These are phyloP conservation scores for Cladosporium phlei DNA, from an alignment of 2,329 filamentous ascomycete genomes.

Conservation along the genomic window DNA sequence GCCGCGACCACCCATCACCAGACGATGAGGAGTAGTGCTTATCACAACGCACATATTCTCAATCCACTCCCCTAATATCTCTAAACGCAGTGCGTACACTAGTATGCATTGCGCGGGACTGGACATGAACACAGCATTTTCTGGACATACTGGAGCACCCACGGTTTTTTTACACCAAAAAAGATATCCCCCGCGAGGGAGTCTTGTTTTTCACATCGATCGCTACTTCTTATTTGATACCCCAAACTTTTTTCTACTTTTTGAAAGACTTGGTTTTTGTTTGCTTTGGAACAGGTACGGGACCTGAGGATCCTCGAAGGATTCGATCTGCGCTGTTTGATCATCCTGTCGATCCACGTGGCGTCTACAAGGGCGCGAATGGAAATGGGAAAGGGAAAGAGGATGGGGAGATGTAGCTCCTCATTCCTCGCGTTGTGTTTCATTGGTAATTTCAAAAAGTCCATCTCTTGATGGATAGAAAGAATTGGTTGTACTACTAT, in stretches of 20 bases:
- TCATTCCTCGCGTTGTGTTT: too few species aligned
- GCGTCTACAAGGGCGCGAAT: slow-evolving; percentile 6
- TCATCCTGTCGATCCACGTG: slow-evolving; percentile 4
- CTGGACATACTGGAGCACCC: background rate
- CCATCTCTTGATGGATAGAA: too few species aligned
- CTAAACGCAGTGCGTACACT: background rate
- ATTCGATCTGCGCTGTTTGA: background rate
- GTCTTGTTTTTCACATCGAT: slow-evolving; percentile 29
- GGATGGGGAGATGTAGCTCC: too few species aligned
- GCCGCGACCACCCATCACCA: slow-evolving; percentile 42
- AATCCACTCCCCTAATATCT: slow-evolving; percentile 2
- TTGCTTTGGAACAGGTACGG: slow-evolving; percentile 3
- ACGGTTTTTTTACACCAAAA: too few species aligned
- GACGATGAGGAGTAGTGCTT: slow-evolving; percentile 41
- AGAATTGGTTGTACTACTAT: too few species aligned
- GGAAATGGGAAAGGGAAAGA: too few species aligned
- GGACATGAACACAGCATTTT: background rate
- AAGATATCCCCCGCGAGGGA: too few species aligned
- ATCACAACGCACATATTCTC: background rate
- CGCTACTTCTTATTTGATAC: slow-evolving; percentile 33
- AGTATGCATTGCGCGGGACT: background rate
- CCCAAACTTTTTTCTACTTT: slow-evolving; percentile 18
- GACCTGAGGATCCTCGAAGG: background rate
- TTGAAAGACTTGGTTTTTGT: background rate
- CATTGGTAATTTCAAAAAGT: too few species aligned